Evolutionary conservation across 768 basidiomycete genomes (phyloP), one percentile per base, ranked within the genome.

Genomic region (Mycena rosella): DNA sequence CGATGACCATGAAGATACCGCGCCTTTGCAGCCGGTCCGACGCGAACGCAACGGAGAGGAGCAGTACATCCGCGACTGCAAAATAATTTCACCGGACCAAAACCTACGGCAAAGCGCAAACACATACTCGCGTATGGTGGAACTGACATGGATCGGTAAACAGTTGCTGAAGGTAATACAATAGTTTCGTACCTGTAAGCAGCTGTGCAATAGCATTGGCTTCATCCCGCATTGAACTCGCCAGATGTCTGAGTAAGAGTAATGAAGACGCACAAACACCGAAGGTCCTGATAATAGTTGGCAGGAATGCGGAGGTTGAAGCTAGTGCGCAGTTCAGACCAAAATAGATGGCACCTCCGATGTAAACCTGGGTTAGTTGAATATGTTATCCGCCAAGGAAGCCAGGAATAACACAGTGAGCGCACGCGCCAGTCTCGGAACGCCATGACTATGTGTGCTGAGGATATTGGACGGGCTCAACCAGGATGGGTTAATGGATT

Each of bases 231-330:
- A 34, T 49, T 56, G 74, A 62, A 47, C 29, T 47, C 2, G n/a
- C n/a, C n/a, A n/a, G n/a, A n/a, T n/a, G n/a, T n/a, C n/a, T 67
- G 59, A 30, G 13, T 13, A 49, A 17, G 32, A 3, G 13, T n/a
- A n/a, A n/a, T 24, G 0, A n/a, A 49, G 22, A 80, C 91, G 51
- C 62, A 93, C 92, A 86, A 71, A 85, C 89, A 34, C 91, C 91
- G 63, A 94, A 88, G 0, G 90, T 92, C 48, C 82, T 83, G 47
- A 95, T 88, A 71, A 95, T 92, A 3, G 93, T 95, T 2, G 94
- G 94, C 59, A 96, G 79, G 80, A 96, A 96, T 0, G 93, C 92
- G 27, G 90, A 89, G 34, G 91, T 91, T 9, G 93, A 91, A 20
- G 91, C 89, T 17, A 94, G 80, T 24, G 92, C 90, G 58, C 87